Conservation (phyloP, 225 moss, liverwort and hornwort species). For the Polytrichum commune region DNA sequence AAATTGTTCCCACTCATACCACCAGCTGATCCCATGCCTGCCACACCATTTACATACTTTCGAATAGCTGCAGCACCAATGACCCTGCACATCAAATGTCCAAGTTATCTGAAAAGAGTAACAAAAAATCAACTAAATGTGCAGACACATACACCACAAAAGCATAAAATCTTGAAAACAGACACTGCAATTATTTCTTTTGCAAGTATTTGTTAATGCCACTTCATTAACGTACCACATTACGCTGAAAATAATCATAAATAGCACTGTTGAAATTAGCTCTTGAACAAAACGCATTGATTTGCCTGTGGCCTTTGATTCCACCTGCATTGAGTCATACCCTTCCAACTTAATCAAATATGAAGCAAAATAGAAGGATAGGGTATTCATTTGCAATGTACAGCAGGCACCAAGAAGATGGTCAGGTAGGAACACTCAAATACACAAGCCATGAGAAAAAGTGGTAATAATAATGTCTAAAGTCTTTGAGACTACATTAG, state of each 20-base stretch:
- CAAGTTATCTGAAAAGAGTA: neutral
- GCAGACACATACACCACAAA: neutral
- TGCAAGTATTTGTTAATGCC: neutral
- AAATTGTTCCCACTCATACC: slow-evolving; percentile 87
- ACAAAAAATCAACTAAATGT: neutral
- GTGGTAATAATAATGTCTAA: no score
- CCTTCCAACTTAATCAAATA: no score
- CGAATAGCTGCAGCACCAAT: slow-evolving; percentile 99
- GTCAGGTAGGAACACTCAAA: no score
- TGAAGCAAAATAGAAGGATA: no score
- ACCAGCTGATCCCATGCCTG: slow-evolving; percentile 88
- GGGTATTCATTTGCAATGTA: no score
- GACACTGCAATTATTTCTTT: neutral
- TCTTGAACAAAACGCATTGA: slow-evolving; percentile 98
- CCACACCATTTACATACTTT: slow-evolving; percentile 96
- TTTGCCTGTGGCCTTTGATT: slow-evolving; percentile 87
- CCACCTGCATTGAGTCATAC: slow-evolving; percentile 54
- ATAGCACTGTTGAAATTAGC: slow-evolving; percentile 89
- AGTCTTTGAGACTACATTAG: no score
- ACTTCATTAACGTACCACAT: slow-evolving; percentile 64
- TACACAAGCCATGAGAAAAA: no score
- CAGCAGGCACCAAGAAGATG: no score
- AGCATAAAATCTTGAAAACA: neutral
- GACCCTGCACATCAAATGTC: slow-evolving; percentile 63
- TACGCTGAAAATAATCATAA: slow-evolving; percentile 98